phyloP scores from a whole-genome alignment of 306 rosid species.

The Fagus crenata region DNA sequence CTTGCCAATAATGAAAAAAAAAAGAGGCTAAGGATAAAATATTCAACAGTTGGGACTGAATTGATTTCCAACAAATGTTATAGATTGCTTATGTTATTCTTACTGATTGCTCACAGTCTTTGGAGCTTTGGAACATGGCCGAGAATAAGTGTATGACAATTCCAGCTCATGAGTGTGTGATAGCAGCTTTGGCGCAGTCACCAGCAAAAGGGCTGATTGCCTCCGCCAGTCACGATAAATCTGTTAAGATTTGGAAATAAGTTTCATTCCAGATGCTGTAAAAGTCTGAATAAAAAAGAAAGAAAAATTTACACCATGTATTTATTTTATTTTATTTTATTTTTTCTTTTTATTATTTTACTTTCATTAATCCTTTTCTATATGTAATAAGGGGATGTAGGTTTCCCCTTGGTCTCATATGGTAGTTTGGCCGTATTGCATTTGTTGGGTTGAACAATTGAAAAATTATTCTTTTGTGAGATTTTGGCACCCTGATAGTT shows the following conservation, averaged over 20 bases:
- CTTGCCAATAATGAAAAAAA: too few species aligned
- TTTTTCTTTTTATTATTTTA: neutral
- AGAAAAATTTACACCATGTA: slow-evolving; percentile 24
- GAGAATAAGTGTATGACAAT: slow-evolving; percentile 80
- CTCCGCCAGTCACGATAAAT: slow-evolving; percentile 83
- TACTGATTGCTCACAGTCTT: slow-evolving; percentile 49
- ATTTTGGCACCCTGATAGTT: neutral
- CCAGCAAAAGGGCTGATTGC: slow-evolving; percentile 83
- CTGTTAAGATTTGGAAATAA: slow-evolving; percentile 89
- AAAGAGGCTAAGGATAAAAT: neutral
- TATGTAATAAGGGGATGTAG: slow-evolving; percentile 29
- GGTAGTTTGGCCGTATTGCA: slow-evolving; percentile 12
- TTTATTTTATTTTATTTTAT: slow-evolving; percentile 7
- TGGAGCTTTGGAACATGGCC: slow-evolving; percentile 87
- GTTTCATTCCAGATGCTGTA: slow-evolving; percentile 14
- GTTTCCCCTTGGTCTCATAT: slow-evolving; percentile 15
- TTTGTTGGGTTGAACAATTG: neutral
- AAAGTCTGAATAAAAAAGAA: slow-evolving; percentile 25
- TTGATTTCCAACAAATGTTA: slow-evolving; percentile 12
- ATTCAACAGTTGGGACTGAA: neutral
- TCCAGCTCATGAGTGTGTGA: slow-evolving; percentile 70
- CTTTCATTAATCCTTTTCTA: slow-evolving; percentile 24
- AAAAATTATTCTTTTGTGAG: neutral
- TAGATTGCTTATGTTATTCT: slow-evolving; percentile 25
- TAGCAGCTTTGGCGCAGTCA: slow-evolving; percentile 84